phyloP scores from a whole-genome alignment of 805 yeast species.

The Teunomyces pallodes region DNA sequence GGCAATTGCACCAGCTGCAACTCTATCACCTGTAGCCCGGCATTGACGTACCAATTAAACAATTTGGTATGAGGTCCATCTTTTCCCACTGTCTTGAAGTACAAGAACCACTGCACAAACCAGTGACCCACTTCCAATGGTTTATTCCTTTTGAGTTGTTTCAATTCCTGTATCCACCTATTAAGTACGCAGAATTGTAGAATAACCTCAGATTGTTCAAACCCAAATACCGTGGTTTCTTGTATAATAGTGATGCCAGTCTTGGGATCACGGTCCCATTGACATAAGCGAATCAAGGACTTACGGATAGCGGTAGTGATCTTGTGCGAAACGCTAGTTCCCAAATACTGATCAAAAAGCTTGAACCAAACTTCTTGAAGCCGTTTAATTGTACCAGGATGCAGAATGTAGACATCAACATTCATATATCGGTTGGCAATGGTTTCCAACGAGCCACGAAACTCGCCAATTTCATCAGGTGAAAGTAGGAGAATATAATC shows the following conservation, averaged over 20 bases:
- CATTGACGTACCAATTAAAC: conserved; percentile 19
- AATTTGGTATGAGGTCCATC: background rate
- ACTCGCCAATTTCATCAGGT: conserved; percentile 6
- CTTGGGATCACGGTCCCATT: background rate
- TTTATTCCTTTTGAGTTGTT: background rate
- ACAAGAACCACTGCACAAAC: background rate
- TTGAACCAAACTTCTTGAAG: conserved; percentile 13
- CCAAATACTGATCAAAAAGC: conserved; percentile 13
- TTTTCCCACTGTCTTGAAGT: background rate
- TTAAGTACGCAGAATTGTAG: conserved; percentile 34
- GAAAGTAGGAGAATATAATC: conserved; percentile 19
- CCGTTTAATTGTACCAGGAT: background rate
- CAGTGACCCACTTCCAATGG: background rate
- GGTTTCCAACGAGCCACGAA: conserved; percentile 4
- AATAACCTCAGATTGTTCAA: conserved; percentile 12
- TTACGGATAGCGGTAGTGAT: conserved; percentile 1
- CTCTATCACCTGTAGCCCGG: conserved; percentile 11
- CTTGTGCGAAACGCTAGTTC: background rate
- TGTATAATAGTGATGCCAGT: background rate
- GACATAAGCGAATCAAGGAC: background rate
- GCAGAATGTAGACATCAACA: conserved; percentile 8
- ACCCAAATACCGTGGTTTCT: background rate
- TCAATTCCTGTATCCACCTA: conserved; percentile 28
- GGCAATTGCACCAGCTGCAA: conserved; percentile 10
- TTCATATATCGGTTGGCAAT: conserved; percentile 10